Percentiles rank a stretch among this genome's conserved stretches.
phyloP scores from a whole-genome alignment of 1,284 basidiomycete genomes.

The Athelia sp. region DNA sequence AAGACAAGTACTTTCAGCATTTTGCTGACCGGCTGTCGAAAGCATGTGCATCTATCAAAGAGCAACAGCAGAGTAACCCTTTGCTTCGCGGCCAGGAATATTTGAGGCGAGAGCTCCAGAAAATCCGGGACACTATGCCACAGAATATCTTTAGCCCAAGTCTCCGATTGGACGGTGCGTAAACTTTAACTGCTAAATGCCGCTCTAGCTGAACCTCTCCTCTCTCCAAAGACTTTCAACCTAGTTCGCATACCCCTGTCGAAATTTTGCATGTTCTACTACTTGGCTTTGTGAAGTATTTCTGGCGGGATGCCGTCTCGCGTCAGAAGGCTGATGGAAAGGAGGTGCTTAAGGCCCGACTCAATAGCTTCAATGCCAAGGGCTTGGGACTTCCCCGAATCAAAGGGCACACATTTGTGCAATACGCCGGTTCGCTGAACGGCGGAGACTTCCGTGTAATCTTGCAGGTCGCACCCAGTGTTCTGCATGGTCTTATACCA shows the following conservation, averaged over 20 bases:
- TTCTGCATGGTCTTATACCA: conserved; percentile 20
- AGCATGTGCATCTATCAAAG: background rate
- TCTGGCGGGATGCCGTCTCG: conserved; percentile 23
- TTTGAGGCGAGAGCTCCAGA: background rate
- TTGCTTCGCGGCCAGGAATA: background rate
- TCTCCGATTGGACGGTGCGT: background rate
- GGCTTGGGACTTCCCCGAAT: conserved; percentile 16
- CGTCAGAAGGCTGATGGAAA: conserved; percentile 8
- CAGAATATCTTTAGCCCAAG: background rate
- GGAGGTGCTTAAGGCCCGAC: conserved; percentile 11
- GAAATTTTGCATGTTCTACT: conserved; percentile 28
- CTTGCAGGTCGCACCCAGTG: conserved; percentile 22
- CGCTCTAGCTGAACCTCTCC: background rate
- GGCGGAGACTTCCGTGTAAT: conserved; percentile 25
- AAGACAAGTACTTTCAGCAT: conserved; percentile 3
- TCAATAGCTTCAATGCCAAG: conserved; percentile 14
- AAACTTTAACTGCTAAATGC: background rate
- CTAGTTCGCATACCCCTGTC: conserved; percentile 24
- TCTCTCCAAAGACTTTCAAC: conserved; percentile 18
- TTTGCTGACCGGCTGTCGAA: background rate
- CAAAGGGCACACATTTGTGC: conserved; percentile 18
- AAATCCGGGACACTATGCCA: background rate
- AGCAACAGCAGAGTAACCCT: background rate
- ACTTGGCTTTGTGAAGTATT: conserved; percentile 27
- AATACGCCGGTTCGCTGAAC: conserved; percentile 23